A percentile compares a stretch with the other conserved stretches of the same genome.
phyloP scores from a whole-genome alignment of 768 basidiomycete genomes.

The Boletus rubescentipes region DNA sequence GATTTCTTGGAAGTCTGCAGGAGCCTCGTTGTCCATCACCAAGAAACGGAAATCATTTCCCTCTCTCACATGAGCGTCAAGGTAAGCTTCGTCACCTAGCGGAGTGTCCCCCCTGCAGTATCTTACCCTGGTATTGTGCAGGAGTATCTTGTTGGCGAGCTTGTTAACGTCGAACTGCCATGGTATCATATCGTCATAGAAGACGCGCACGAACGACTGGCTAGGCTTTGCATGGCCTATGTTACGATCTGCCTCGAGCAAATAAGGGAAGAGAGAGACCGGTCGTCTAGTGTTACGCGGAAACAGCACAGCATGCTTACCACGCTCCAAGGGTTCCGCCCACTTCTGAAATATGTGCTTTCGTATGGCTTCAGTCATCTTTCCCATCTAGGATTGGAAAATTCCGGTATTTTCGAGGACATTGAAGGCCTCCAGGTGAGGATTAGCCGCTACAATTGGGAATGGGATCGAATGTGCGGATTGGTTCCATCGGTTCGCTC shows the following conservation, averaged over 20 bases:
- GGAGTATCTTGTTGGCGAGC: constrained; percentile 16
- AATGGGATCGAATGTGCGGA: constrained; percentile 7
- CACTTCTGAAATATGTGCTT: constrained; percentile 11
- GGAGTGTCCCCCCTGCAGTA: no score
- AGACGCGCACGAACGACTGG: constrained; percentile 3
- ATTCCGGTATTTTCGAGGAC: neutral
- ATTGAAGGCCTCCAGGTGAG: neutral
- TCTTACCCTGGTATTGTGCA: neutral
- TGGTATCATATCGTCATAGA: constrained; percentile 9
- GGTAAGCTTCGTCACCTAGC: neutral
- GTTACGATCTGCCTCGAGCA: constrained; percentile 5
- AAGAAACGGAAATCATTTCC: constrained; percentile 8
- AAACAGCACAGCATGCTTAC: neutral
- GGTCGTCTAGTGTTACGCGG: neutral
- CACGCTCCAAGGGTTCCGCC: neutral
- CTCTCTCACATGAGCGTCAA: constrained; percentile 19
- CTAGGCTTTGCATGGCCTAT: constrained; percentile 13
- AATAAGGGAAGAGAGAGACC: neutral
- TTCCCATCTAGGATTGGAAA: neutral
- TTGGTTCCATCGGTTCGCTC: neutral
- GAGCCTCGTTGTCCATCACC: constrained; percentile 9
- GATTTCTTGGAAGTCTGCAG: constrained; percentile 2
- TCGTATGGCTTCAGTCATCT: constrained; percentile 11
- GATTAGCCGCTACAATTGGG: neutral
- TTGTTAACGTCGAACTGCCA: neutral